Conservation (phyloP, 2,329 filamentous ascomycete genomes). For the Aspergillus clavatus region DNA sequence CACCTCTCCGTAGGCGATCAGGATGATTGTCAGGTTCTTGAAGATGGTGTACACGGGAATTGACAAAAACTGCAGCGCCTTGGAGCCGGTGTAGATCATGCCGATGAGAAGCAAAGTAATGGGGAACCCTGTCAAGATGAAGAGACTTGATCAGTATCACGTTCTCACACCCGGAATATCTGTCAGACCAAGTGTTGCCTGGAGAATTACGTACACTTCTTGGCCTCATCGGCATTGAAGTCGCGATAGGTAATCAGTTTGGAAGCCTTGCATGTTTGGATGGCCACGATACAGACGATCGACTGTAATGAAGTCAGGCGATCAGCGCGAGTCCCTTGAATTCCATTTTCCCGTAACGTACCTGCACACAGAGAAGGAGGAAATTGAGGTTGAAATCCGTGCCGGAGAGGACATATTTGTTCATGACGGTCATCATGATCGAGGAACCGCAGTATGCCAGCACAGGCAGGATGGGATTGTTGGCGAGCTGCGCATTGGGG, state of each 20-base stretch:
- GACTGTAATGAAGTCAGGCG: conserved; percentile 53
- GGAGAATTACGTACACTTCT: conserved; percentile 65
- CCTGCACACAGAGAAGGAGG: conserved; percentile 88
- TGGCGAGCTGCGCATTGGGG: conserved; percentile 52
- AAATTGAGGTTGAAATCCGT: conserved; percentile 93
- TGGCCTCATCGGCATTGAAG: conserved; percentile 86
- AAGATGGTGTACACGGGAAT: conserved; percentile 99
- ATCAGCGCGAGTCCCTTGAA: background rate
- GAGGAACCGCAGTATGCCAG: conserved; percentile 88
- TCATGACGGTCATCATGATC: conserved; percentile 99
- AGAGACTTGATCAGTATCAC: conserved; percentile 3
- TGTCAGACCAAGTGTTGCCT: background rate
- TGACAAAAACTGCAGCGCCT: conserved; percentile 91
- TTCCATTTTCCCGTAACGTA: conserved; percentile 45
- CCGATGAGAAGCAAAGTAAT: conserved; percentile 92
- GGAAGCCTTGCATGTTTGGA: conserved; percentile 72
- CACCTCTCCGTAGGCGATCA: conserved; percentile 97
- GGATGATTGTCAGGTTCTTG: conserved; percentile 98
- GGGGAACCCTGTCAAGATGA: conserved; percentile 69
- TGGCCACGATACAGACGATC: conserved; percentile 79
- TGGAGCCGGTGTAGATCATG: conserved; percentile 98
- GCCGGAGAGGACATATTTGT: conserved; percentile 96
- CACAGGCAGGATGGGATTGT: conserved; percentile 76
- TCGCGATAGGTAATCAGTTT: conserved; percentile 77
- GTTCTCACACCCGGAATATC: no score